Conservation (phyloP, 768 basidiomycete genomes). For the Amanita phalloides region DNA sequence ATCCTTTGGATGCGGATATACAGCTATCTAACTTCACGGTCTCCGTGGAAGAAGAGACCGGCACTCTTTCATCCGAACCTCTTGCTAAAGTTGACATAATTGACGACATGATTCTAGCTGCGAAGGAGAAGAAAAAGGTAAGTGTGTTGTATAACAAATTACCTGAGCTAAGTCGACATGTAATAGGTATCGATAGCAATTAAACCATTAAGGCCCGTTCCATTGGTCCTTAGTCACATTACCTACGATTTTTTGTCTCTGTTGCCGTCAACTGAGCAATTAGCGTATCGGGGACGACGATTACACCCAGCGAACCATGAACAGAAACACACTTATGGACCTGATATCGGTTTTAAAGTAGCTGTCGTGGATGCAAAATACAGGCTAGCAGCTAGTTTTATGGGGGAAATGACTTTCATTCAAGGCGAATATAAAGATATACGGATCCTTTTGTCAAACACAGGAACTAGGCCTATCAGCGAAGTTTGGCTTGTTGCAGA, state of each 20-base stretch:
- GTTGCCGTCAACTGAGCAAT: constrained; percentile 54
- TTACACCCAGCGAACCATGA: constrained; percentile 63
- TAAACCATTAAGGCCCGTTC: constrained; percentile 37
- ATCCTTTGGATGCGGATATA: constrained; percentile 70
- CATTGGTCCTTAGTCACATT: constrained; percentile 45
- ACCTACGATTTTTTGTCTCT: constrained; percentile 66
- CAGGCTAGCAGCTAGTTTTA: constrained; percentile 46
- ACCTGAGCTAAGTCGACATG: not conserved
- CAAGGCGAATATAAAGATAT: constrained; percentile 60
- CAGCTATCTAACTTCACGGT: constrained; percentile 53
- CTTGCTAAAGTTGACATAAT: constrained; percentile 49
- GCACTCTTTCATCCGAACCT: constrained; percentile 18
- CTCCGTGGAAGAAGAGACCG: constrained; percentile 29
- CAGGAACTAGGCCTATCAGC: constrained; percentile 44
- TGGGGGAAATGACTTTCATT: constrained; percentile 38
- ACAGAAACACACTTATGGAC: constrained; percentile 58
- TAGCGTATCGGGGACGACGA: constrained; percentile 62
- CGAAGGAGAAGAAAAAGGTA: constrained; percentile 60
- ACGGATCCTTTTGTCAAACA: constrained; percentile 53
- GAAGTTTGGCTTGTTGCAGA: constrained; percentile 67
- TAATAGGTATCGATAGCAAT: constrained; percentile 53
- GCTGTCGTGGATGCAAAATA: constrained; percentile 58
- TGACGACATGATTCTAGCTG: constrained; percentile 46
- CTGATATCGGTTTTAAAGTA: constrained; percentile 50
- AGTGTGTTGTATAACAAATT: constrained; percentile 10